phyloP scores from a whole-genome alignment of 2,329 filamentous ascomycete species.

The Xylariaceae sp. region DNA sequence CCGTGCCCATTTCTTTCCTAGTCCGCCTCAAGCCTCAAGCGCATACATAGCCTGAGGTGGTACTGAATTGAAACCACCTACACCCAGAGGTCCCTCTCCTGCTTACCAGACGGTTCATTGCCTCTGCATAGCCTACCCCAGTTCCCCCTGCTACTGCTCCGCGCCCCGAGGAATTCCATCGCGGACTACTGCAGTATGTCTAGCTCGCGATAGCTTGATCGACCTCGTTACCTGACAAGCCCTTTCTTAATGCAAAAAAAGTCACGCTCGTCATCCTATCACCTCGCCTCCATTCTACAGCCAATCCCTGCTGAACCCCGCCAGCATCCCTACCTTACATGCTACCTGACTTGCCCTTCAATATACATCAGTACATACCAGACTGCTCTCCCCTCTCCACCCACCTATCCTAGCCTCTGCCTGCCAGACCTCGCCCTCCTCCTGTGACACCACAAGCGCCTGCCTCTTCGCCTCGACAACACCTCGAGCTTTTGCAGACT shows the following conservation, averaged over 20 bases:
- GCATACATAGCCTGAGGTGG: not conserved
- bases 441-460: conserved; percentile 13
- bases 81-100: conserved; percentile 6
- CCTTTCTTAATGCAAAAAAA: conserved; percentile 24
- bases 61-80: conserved; percentile 5
- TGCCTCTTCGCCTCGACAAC: conserved; percentile 5
- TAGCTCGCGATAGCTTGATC: conserved; percentile 22
- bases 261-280: conserved; percentile 33
- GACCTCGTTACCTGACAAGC: conserved; percentile 28
- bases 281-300: conserved; percentile 19
- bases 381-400: conserved; percentile 24
- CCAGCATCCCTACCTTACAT: conserved; percentile 25
- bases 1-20: no score
- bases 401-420: conserved; percentile 10
- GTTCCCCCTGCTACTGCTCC: conserved; percentile 15
- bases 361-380: conserved; percentile 19
- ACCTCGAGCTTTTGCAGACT: conserved; percentile 2
- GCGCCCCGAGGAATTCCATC: conserved; percentile 16
- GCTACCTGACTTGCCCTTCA: not conserved
- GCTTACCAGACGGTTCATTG: not conserved
- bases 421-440: conserved; percentile 15
- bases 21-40: no score
- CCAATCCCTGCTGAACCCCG: conserved; percentile 27
- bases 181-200: conserved; percentile 3
- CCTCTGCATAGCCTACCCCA: conserved; percentile 17